Evolutionary conservation across 1,284 basidiomycete genomes (phyloP), one percentile per base, ranked within the genome.

Genomic region (Sparassis latifolia): DNA sequence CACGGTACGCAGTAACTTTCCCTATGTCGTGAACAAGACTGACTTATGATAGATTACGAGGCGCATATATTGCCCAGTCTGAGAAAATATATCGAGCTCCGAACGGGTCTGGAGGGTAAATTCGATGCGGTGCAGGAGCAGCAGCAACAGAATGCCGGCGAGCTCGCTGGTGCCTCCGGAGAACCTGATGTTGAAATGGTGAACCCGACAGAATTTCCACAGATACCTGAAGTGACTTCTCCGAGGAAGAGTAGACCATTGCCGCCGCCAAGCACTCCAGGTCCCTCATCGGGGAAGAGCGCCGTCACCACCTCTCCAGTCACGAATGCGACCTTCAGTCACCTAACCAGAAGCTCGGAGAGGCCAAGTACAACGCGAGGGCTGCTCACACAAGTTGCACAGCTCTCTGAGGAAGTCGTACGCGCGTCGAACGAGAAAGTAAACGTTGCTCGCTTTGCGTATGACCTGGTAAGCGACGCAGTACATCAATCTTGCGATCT

Each of bases 371-470:
- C 20, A 20, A 20, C 20, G 3, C 75, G 76, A 33, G 72, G 73
- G 50, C 62, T 84, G 53, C 68, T 89, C 40, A 71, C 77, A 20
- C 72, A 74, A 43, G 75, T 88, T 45, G 80, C 80, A 0, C 75
- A 74, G 55, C 65, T 82, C 3, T 70, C 77, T 6, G 84, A 86
- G 56, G 80, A 85, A 49, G 63, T 80, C 0, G 63, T 84, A 20
- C 77, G 79, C 4, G 75, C 79, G 2, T 78, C 81, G 6, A 80
- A 86, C 56, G 88, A 90, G 63, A 89, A 89, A 62, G 77, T 84
- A 32, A 84, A 80, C 58, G 71, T 89, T 31, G 82, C 86, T 4
- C 78, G 81, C 59, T 78, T 84, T 12, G 78, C 78, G 31, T 77
- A 78, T 53, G 83, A 87, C 61, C 78, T 82, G 10, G 86, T 88